Base-by-base conservation (phyloP, 139 green algal genomes). In the Ettlia oleoabundans region DNA sequence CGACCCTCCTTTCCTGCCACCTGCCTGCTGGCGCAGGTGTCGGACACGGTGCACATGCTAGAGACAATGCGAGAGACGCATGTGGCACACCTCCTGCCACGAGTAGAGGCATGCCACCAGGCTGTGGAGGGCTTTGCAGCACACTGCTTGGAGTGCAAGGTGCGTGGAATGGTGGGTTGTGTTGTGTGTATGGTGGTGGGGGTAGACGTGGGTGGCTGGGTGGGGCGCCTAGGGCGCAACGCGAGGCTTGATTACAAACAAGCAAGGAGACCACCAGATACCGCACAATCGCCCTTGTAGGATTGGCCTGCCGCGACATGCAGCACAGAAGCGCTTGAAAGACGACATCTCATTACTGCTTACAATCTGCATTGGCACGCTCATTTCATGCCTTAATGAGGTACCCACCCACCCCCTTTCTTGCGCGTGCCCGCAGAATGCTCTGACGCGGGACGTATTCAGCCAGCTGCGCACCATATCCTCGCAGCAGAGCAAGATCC, bases 61-160 rank as follows among this genome's bases (percentile, higher is more conserved):
- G 95, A 98, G 63, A 86, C 89, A 7, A 97, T 98, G 83, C 89
- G 93, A 65, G 87, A 95, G 53, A 84, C 87, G 43, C 94, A 98
- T 74, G 52, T 84, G 22, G 80, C 24, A 3, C 63, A 88, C 66
- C 87, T 96, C 77, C 76, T 98, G 71, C 92, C 93, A 1, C 76
- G 81, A 0, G 63, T 96, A 35, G 72, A 83, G 1, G 81, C 61
- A 0, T 85, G 72, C 61, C 87, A 93, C 47, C 63, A 43, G 2
- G 58, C 76, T 10, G 75, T 93, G 35, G 80, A 85, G 58, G 62
- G 38, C 4, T 87, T 95, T 53, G 58, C 76, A 3, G 43, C 82
- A 42, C 81, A 84, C 80, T 89, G 84, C 69, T 18, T 88, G 5
- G 85, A 91, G 5, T 87, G 83, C 81, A 96, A 95, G 86, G 77